Evolutionary conservation across 148 eudicot species (phyloP).

Genomic region (Vaccinium macrocarpon): DNA sequence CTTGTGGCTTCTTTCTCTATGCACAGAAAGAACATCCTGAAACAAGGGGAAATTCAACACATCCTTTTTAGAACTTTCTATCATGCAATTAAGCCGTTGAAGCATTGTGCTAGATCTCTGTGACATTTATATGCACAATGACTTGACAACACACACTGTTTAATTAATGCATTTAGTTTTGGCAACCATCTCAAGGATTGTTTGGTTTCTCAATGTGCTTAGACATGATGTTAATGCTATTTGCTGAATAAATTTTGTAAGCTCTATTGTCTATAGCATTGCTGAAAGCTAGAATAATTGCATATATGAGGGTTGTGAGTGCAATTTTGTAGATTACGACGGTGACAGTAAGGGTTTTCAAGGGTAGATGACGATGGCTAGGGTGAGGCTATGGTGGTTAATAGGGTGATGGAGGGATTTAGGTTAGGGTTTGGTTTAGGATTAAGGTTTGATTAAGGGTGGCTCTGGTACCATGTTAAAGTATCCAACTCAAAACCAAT

Average conservation of each 20-base stretch:
- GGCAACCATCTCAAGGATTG: not conserved
- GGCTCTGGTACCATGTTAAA: too few species aligned
- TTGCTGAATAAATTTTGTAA: too few species aligned
- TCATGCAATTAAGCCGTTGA: not conserved
- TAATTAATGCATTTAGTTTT: not conserved
- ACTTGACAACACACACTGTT: not conserved
- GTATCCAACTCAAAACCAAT: too few species aligned
- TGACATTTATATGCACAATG: too few species aligned
- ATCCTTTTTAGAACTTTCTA: not conserved
- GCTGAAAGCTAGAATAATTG: not conserved
- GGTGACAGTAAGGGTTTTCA: too few species aligned
- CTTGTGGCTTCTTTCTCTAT: not conserved
- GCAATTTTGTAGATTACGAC: too few species aligned
- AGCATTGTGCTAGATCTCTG: not conserved
- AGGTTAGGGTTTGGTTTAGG: too few species aligned
- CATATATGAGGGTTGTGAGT: not conserved
- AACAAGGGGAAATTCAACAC: not conserved
- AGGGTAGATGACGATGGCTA: too few species aligned
- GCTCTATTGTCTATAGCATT: not conserved
- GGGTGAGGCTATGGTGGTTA: too few species aligned
- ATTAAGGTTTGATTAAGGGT: too few species aligned
- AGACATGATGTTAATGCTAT: not conserved
- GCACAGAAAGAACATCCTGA: not conserved
- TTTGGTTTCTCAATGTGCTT: not conserved
- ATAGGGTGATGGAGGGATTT: too few species aligned